Evolutionary conservation across 495 filamentous ascomycete genomes (phyloP), one percentile per base, ranked within the genome.

Genomic region (Penicillium alfredii): DNA sequence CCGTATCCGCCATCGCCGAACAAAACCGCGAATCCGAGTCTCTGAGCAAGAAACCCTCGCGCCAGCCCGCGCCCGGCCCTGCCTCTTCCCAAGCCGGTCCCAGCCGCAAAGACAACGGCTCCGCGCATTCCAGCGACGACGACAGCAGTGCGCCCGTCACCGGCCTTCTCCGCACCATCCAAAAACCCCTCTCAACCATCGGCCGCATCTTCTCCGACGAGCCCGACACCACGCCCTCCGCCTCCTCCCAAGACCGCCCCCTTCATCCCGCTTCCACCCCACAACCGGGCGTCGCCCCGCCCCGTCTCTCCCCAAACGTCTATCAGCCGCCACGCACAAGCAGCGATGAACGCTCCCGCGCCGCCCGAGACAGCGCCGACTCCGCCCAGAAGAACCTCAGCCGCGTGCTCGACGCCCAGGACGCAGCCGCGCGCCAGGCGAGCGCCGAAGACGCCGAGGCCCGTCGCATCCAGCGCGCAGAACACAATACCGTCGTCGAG

Each of bases 171-270:
- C 79, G 88, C 30, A 88, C 89, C 1, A 96, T 99, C 34, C 89
- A 97, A 57, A 81, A 76, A 37, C 93, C 92, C 0, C 66, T 99
- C 24, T 86, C 85, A 26, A 92, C 88, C 10, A 94, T 99, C 53
- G 92, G 93, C n/a, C 81, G 88, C 35, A 96, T 99, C 22, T 97
- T 99, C 64, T 86, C 86, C 1, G 92, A 98, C 31, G 88, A 94
- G 1, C 33, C 53, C 24, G 64, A 68, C 8, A 22, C 25, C n/a
- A 24, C 30, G 1, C 19, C 42, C 3, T 17, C 27, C 5, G 4
- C 35, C 19, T 63, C 34, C 40, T 60, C 37, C 28, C 61, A 60
- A 39, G 69, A 75, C 47, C 55, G 53, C 44, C 39, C 50, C 0
- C 29, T 53, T 34, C 55, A 70, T 14, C 76, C 76, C n/a, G 67